Conservation (phyloP, 805 yeast species). For the Priceomyces carsonii region DNA sequence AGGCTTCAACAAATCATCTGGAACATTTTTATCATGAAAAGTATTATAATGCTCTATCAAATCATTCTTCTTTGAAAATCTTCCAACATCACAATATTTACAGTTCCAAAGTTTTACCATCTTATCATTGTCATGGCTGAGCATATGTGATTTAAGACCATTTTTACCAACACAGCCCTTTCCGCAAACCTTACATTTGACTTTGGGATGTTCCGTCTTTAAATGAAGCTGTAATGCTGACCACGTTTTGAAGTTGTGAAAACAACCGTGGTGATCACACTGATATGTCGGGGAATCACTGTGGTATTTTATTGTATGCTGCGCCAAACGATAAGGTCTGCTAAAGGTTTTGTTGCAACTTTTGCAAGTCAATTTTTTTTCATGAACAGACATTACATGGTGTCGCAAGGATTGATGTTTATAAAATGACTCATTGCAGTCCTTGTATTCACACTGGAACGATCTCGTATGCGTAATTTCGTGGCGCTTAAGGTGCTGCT, state of each 20-base stretch:
- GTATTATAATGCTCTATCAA: slow-evolving; percentile 55
- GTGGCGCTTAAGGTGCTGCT: slow-evolving; percentile 82
- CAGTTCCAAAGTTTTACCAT: slow-evolving; percentile 70
- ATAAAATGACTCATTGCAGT: slow-evolving; percentile 67
- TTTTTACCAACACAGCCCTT: slow-evolving; percentile 71
- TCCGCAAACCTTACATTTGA: slow-evolving; percentile 64
- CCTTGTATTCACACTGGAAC: slow-evolving; percentile 58
- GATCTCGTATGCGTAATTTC: slow-evolving; percentile 74
- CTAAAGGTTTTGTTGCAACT: slow-evolving; percentile 65
- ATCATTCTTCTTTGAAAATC: slow-evolving; percentile 58
- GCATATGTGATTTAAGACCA: slow-evolving; percentile 74
- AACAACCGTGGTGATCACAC: slow-evolving; percentile 66
- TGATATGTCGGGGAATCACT: slow-evolving; percentile 53
- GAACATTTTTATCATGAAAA: slow-evolving; percentile 45
- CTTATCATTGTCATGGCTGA: slow-evolving; percentile 54
- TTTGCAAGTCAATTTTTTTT: slow-evolving; percentile 52
- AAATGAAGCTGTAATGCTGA: slow-evolving; percentile 70
- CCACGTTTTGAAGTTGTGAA: slow-evolving; percentile 64
- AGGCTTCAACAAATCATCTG: slow-evolving; percentile 29
- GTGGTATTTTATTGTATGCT: slow-evolving; percentile 70
- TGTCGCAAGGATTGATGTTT: slow-evolving; percentile 75
- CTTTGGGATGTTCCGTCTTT: slow-evolving; percentile 70
- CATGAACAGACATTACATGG: slow-evolving; percentile 68
- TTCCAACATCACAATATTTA: slow-evolving; percentile 45
- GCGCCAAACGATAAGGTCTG: slow-evolving; percentile 63